A percentile compares a stretch with the other conserved stretches of the same genome.
These are phyloP conservation scores for Cicer arietinum DNA, from an alignment of 306 rosid genomes.

Conservation along the genomic window DNA sequence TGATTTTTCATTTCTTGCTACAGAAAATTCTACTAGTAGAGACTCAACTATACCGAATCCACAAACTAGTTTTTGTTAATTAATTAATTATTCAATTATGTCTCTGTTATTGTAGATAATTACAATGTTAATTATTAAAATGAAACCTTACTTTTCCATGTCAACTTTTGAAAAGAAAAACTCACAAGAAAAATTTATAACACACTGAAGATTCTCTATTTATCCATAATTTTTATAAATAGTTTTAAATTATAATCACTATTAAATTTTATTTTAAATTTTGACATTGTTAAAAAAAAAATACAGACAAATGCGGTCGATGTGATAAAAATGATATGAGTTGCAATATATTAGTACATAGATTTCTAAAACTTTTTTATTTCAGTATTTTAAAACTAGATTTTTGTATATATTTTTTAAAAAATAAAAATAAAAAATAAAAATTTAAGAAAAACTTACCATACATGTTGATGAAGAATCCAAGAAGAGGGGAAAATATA, in stretches of 20 bases:
- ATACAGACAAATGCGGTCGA: too few species aligned
- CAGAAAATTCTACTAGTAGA: conserved; percentile 14
- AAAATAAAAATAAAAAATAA: background rate
- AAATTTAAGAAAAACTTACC: conserved; percentile 40
- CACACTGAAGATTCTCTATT: background rate
- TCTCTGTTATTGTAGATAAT: background rate
- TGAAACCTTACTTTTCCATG: background rate
- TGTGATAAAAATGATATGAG: too few species aligned
- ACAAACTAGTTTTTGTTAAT: background rate
- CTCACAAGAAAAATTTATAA: background rate
- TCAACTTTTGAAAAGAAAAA: conserved; percentile 7
- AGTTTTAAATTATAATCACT: too few species aligned
- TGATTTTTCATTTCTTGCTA: conserved; percentile 33
- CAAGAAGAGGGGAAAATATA: conserved; percentile 11
- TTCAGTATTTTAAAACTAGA: too few species aligned
- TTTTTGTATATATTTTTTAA: background rate
- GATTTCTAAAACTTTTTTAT: too few species aligned
- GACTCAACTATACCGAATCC: conserved; percentile 23
- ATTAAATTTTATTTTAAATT: too few species aligned
- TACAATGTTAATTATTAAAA: conserved; percentile 7
- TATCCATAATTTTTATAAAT: too few species aligned
- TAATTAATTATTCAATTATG: conserved; percentile 26
- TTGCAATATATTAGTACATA: too few species aligned
- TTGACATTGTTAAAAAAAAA: too few species aligned
- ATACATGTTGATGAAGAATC: conserved; percentile 38